Conservation (phyloP, 345 rosid genomes). For the Ailanthus altissimus region DNA sequence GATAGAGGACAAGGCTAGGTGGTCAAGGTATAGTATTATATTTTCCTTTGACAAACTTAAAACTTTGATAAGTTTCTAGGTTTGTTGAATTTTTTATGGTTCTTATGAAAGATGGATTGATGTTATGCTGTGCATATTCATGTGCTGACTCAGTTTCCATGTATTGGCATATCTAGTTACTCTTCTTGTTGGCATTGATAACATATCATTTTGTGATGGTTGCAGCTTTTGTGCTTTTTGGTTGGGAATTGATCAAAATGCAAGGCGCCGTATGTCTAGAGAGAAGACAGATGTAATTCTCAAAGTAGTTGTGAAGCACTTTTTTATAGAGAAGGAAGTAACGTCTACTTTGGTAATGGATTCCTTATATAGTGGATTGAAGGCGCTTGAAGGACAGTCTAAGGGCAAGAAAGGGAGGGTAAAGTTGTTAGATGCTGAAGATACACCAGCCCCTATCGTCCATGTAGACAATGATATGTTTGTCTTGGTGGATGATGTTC, state of each 20-base stretch:
- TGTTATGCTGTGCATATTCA: background rate
- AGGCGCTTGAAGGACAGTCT: conserved; percentile 87
- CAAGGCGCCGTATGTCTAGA: conserved; percentile 71
- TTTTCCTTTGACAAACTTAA: background rate
- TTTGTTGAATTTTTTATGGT: conserved; percentile 12
- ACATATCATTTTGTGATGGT: conserved; percentile 18
- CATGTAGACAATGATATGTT: conserved; percentile 70
- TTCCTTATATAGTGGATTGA: conserved; percentile 93
- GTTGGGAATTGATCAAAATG: conserved; percentile 71
- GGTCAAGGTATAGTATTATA: conserved; percentile 66
- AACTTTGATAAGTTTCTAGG: background rate
- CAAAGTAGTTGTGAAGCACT: conserved; percentile 83
- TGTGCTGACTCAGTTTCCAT: background rate
- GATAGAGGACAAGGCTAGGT: conserved; percentile 76
- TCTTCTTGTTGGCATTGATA: background rate
- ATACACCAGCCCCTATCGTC: conserved; percentile 78
- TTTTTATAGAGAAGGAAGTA: conserved; percentile 91
- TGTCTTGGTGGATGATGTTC: conserved; percentile 80
- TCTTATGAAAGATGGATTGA: background rate
- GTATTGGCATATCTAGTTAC: background rate
- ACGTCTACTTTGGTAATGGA: conserved; percentile 98
- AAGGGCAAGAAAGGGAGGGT: conserved; percentile 60
- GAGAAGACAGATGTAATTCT: conserved; percentile 80
- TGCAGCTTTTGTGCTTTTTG: conserved; percentile 87
- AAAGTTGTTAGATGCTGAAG: conserved; percentile 57